phyloP scores from a whole-genome alignment of 176 grass and related monocot species.

The Cenchrus fungigraminus region DNA sequence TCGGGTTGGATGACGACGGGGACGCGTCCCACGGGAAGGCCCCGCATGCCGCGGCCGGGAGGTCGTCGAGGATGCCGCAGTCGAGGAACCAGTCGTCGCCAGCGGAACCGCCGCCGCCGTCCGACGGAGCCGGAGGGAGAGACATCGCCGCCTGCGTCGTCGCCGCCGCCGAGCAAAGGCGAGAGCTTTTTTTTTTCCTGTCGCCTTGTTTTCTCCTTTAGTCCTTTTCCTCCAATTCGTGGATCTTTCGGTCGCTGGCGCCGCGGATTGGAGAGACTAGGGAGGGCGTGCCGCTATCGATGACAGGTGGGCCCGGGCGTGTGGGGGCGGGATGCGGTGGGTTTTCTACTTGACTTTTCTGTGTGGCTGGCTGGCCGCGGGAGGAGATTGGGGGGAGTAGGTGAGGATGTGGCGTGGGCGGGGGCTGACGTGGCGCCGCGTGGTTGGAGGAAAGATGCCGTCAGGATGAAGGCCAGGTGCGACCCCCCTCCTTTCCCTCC shows the following conservation, averaged over 20 bases:
- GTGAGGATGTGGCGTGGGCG: background rate
- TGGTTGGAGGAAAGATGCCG: slow-evolving; percentile 6
- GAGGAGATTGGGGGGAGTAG: background rate
- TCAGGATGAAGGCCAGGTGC: background rate
- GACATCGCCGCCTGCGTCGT: slow-evolving; percentile 46
- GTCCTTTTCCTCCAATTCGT: background rate
- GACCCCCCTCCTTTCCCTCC: background rate
- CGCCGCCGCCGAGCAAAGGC: slow-evolving; percentile 26
- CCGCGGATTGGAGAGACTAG: background rate
- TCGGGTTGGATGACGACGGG: slow-evolving; percentile 53
- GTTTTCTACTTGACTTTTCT: background rate
- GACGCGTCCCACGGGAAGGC: slow-evolving; percentile 57
- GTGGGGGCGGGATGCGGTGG: background rate
- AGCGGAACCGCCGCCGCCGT: background rate
- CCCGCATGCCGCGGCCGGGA: slow-evolving; percentile 49
- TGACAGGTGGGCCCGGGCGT: slow-evolving; percentile 35
- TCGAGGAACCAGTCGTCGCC: slow-evolving; percentile 61
- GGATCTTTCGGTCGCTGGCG: background rate
- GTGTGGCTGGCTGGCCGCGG: background rate
- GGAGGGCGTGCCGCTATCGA: background rate
- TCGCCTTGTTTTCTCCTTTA: background rate
- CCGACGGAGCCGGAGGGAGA: slow-evolving; percentile 31
- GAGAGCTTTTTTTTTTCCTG: slow-evolving; percentile 24
- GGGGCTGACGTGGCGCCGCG: background rate
- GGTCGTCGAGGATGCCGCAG: slow-evolving; percentile 63